Evolutionary conservation across 768 basidiomycete species (phyloP), one percentile per base, ranked within the genome.

Genomic region (Boletus coccyginus): DNA sequence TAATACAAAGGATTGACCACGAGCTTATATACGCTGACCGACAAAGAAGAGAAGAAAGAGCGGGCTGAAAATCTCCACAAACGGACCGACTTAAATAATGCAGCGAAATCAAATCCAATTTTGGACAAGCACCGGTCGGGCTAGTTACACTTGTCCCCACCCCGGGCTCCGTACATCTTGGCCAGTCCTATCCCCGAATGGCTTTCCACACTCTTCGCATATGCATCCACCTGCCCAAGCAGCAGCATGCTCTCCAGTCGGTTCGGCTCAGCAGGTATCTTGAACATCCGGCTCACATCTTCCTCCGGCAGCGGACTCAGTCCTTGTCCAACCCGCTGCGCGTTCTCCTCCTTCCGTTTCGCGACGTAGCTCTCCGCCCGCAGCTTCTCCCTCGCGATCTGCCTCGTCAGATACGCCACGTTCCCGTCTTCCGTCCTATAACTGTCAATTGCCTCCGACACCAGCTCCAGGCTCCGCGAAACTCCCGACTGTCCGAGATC

Each of bases 401-500:
- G 94, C 52, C 94, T 86, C 44, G 80, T 79, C 62, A 92, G 76
- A 77, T 93, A 97, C 51, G 89, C 93, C 61, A 94, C 81, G 73
- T 96, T 96, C 49, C 92, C 90, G 66, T 95, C 91, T 72, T 97
- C 94, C 52, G 90, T 92, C 65, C 87, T 85, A 75, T 94, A 92
- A 63, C 76, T 82, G 74, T 94, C 92, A 56, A 96, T 77, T 0
- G 88, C 84, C 70, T 96, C 92, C 57, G 91, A 84, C 48, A 94
- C 85, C 70, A 88, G 83, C 75, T 92, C 90, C 60, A 96, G 74
- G 69, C 90, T 90, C 68, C 81, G 81, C 52, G 88, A 84, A 49
- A 91, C 77, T 9, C 87, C 83, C 6, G 80, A 76, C 29, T 82
- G 82, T 35, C 88, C 87, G 47, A 91, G 81, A 74, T 92, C 79